These are phyloP conservation scores for Starmerella bacillaris DNA, from an alignment of 805 yeast genomes.

Conservation along the genomic window DNA sequence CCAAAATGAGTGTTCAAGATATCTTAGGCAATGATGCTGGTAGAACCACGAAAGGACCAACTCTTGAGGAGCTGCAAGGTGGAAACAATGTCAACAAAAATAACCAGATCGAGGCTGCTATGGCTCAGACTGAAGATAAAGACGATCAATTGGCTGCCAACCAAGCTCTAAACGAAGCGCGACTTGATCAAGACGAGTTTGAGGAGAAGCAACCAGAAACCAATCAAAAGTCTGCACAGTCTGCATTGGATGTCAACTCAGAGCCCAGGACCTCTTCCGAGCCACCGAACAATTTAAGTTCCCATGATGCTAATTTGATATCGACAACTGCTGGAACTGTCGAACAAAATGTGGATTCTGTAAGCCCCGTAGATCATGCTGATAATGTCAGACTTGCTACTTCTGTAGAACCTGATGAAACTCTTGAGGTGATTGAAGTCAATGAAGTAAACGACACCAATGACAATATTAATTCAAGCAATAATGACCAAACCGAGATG, in stretches of 20 bases:
- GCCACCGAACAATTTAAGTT: not conserved
- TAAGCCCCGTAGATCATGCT: not conserved
- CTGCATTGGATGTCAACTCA: slow-evolving; percentile 1
- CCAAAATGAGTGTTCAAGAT: slow-evolving; percentile 71
- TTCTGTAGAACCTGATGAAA: slow-evolving; percentile 22
- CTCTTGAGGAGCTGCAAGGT: slow-evolving; percentile 17
- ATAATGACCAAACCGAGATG: slow-evolving; percentile 16
- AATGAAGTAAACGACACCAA: slow-evolving; percentile 31
- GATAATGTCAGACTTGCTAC: slow-evolving; percentile 16
- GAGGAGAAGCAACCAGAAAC: slow-evolving; percentile 18
- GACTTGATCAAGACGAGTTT: slow-evolving; percentile 74
- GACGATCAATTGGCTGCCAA: slow-evolving; percentile 62
- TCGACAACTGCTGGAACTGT: not conserved
- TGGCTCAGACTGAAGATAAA: slow-evolving; percentile 90
- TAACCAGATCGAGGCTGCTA: slow-evolving; percentile 32
- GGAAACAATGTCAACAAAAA: slow-evolving; percentile 6
- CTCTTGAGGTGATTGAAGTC: slow-evolving; percentile 25
- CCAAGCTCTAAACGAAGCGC: slow-evolving; percentile 70
- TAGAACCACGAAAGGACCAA: slow-evolving; percentile 19
- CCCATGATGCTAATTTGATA: not conserved
- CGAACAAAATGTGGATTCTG: too few species aligned
- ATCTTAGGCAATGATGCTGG: slow-evolving; percentile 46
- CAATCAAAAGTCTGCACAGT: not conserved
- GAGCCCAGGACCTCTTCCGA: not conserved
- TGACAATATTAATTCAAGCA: not conserved